Evolutionary conservation across 2,329 filamentous ascomycete species (phyloP).

Genomic region (Teratosphaeria epicoccoides): DNA sequence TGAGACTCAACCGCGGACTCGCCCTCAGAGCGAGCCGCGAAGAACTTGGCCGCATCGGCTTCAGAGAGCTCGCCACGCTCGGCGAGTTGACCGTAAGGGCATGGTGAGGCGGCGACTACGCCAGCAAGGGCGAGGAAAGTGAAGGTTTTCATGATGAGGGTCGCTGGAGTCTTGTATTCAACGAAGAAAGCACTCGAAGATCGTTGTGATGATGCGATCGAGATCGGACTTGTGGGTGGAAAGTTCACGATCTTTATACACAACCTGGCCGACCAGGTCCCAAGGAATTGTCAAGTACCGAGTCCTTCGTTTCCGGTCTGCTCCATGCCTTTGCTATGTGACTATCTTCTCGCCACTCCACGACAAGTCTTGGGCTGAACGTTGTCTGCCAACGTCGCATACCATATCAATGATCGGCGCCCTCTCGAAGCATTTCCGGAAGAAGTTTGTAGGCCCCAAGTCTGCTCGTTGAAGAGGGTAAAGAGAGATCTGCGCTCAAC

Average conservation of each 20-base stretch:
- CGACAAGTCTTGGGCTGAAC: neutral
- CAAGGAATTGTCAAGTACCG: no score
- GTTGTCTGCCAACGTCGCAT: neutral
- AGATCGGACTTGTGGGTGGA: neutral
- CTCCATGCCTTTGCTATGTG: neutral
- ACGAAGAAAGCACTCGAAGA: neutral
- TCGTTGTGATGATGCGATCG: neutral
- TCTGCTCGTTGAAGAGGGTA: neutral
- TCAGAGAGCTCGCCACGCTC: constrained; percentile 11
- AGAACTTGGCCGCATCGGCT: constrained; percentile 10
- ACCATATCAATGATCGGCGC: neutral
- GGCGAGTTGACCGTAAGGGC: constrained; percentile 13
- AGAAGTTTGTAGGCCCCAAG: neutral
- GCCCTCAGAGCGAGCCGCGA: constrained; percentile 9
- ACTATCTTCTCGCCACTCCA: neutral
- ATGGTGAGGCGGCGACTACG: constrained; percentile 8
- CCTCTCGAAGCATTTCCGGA: neutral
- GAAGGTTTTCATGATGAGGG: neutral
- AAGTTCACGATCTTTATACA: neutral
- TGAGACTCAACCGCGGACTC: constrained; percentile 7
- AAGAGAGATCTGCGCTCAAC: neutral
- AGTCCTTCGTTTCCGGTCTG: neutral
- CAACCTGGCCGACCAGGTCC: neutral
- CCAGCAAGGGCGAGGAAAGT: neutral
- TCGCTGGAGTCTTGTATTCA: neutral